phyloP scores from a whole-genome alignment of 2,329 filamentous ascomycete species.

The Raffaelea albimanens region DNA sequence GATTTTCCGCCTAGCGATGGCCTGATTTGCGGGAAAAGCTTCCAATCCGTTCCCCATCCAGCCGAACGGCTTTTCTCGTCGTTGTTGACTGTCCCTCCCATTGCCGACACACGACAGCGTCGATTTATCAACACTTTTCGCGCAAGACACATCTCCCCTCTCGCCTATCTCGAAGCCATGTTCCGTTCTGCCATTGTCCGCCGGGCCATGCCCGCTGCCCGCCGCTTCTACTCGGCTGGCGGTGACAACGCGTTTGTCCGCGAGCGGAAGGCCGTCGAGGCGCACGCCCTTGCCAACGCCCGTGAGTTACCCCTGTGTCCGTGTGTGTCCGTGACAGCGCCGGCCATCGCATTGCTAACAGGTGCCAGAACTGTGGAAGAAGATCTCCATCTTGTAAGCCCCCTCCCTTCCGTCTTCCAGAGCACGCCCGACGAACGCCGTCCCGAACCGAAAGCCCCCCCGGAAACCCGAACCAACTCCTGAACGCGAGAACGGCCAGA shows the following conservation, averaged over 20 bases:
- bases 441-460: too few species aligned
- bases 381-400: constrained; percentile 88
- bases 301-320: constrained; percentile 45
- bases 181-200: constrained; percentile 11
- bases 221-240: constrained; percentile 12
- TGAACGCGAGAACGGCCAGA: too few species aligned
- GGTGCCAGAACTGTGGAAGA: constrained; percentile 76
- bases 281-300: constrained; percentile 76
- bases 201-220: constrained; percentile 11
- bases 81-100: not conserved
- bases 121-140: not conserved
- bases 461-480: too few species aligned
- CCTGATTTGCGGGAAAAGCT: constrained; percentile 14
- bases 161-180: constrained; percentile 6
- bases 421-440: too few species aligned
- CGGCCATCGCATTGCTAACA: too few species aligned
- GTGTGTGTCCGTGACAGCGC: too few species aligned
- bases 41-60: constrained; percentile 6
- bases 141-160: not conserved
- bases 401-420: not conserved
- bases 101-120: not conserved
- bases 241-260: constrained; percentile 83
- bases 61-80: constrained; percentile 7
- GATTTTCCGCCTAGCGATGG: constrained; percentile 6
- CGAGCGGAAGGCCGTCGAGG: constrained; percentile 82